Base-by-base conservation (phyloP, 2,329 filamentous ascomycete genomes). In the Fusarium guadeloupense region DNA sequence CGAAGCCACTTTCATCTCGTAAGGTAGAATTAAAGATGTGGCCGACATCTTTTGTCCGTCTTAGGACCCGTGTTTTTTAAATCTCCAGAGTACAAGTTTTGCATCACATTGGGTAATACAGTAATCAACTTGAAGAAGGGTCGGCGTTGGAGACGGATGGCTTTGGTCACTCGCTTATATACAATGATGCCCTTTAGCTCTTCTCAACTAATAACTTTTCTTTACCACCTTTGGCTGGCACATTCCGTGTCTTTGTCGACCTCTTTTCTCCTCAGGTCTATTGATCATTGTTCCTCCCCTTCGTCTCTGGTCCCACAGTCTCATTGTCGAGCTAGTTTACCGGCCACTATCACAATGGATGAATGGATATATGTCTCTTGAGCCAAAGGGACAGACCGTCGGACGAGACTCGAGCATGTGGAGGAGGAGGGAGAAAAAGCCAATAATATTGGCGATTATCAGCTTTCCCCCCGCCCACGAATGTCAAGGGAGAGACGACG, bases 1-100 rank as follows among this genome's bases (percentile, higher is more conserved):
- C 53, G 95, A 99, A 80, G 93, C 95, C 4, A 97, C 93, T n/a
- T 99, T 98, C 80, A 96, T 99, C 77, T 93, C 90, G 46, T 89
- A 21, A 80, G 62, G 77, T 74, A 68, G 66, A 50, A 21, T 33
- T n/a, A 37, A 20, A 46, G 49, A 34, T 41, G 28, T 54, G n/a
- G n/a, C n/a, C n/a, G n/a, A n/a, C n/a, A n/a, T n/a, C n/a, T n/a
- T n/a, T n/a, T n/a, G n/a, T n/a, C n/a, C n/a, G n/a, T n/a, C n/a
- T n/a, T n/a, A n/a, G n/a, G n/a, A n/a, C n/a, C 49, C 34, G 38
- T 50, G 19, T 45, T 51, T 45, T 39, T 38, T 43, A 35, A 44
- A 14, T 49, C 61, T 55, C 51, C 58, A 45, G 40, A 68, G 67
- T 58, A 63, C 43, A 45, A 59, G 31, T 61, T 54, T 52, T 54